phyloP scores from a whole-genome alignment of 768 basidiomycete genomes.

The Termitomyces sp. region DNA sequence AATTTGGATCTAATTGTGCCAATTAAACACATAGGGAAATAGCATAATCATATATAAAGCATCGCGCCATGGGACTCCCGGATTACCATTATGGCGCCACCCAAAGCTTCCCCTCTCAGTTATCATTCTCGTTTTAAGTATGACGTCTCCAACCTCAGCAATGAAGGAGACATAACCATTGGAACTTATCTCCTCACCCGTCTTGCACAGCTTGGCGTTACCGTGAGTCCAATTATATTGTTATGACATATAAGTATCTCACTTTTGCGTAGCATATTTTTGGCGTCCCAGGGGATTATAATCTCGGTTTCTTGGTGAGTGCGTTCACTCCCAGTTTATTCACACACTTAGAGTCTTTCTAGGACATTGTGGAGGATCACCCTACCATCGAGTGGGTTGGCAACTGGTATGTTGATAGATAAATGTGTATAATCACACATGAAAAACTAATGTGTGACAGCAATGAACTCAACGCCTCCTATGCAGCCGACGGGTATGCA shows the following conservation, averaged over 20 bases:
- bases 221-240: conserved; percentile 27
- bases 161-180: conserved; percentile 40
- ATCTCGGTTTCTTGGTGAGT: conserved; percentile 60
- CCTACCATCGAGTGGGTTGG: conserved; percentile 82
- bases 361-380: conserved; percentile 84
- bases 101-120: conserved; percentile 30
- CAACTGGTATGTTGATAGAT: conserved; percentile 50
- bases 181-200: conserved; percentile 55
- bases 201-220: conserved; percentile 57
- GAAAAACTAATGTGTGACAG: conserved; percentile 27
- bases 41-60: background rate
- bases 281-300: conserved; percentile 84
- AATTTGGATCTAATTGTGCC: background rate
- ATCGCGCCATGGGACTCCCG: background rate
- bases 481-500: conserved; percentile 95
- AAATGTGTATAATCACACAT: too few species aligned
- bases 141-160: conserved; percentile 38
- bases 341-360: background rate
- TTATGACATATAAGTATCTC: background rate
- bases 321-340: background rate
- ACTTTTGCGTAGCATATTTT: conserved; percentile 58
- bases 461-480: conserved; percentile 83
- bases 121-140: conserved; percentile 45
- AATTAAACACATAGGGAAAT: background rate
- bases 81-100: conserved; percentile 15